Base-by-base conservation (phyloP, 495 filamentous ascomycete genomes). In the Talaromyces nanjingensis region DNA sequence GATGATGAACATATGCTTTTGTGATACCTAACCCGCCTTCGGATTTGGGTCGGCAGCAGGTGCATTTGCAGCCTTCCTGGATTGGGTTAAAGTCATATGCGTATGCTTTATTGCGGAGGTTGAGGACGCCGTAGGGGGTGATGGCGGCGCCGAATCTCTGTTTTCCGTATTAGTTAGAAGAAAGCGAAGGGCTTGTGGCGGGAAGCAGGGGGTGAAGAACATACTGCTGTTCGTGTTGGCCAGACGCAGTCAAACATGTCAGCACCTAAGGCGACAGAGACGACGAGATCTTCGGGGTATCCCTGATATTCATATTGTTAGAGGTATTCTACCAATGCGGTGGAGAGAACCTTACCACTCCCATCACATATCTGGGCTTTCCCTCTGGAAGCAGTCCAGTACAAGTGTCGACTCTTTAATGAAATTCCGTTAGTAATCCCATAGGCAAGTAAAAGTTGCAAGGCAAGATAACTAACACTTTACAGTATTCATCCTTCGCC, bases 221-320 rank as follows among this genome's bases (percentile, higher is more conserved):
- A 68, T 77, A 85, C 86, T 12, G 96, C 94, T 25, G 94, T 98
- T 47, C 94, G 83, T 25, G 94, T 98, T 7, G 93, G 96, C 96
- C 96, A 98, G 6, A 98, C 94, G 70, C 96, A 98, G 77, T 98
- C 94, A 73, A 98, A 98, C 96, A 98, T 98, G 72, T 98, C 94
- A 24, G 96, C 94, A 4, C 94, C 94, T 5, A 98, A 83, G 11
- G 94, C 94, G 12, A 96, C 82, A 59, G 90, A 92, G 14, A 98
- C 91, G 12, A 98, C 80, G 60, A 98, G 79, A 73, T 98, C 94
- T 72, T 97, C 94, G 1, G 94, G 94, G 72, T 97, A 98, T 33
- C 94, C 88, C 85, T 87, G 24, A 29, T 24, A 8, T 8, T 11
- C 18, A 54, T 33, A 34, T 25, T 20, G 24, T 54, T 60, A 56